Evolutionary conservation across 2,329 filamentous ascomycete species (phyloP), one percentile per base, ranked within the genome.

Genomic region (Leptographium lundbergii): DNA sequence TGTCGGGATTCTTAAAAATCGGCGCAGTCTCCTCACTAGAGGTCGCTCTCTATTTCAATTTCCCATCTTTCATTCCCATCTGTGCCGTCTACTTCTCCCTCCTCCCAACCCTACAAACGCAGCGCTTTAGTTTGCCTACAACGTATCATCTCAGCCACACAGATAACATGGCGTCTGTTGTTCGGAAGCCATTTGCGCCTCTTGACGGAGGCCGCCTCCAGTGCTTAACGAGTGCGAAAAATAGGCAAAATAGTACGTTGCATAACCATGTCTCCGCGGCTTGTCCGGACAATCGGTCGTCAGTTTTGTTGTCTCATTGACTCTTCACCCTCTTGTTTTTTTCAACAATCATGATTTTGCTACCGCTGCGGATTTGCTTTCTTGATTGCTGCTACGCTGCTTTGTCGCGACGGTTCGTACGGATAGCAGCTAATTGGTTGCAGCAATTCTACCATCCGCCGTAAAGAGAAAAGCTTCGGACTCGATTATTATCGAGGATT

Each of bases 121-220:
- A 9, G 22, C 11, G 17, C 24, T 52, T 29, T 52, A 17, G 24
- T 32, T 11, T 1, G 32, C 10, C 25, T 10, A 36, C 13, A 36
- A 11, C 34, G 34, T 13, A 47, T 19, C 1, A 22, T n/a, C 17
- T 47, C 19, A 22, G 10, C 17, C 19, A 17, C 24, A 9, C n/a
- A 24, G 22, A 19, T 9, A 56, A 67, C 67, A 84, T 84, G 80
- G 78, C 81, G 69, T 71, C 79, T 65, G 66, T 79, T 62, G 74
- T 77, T 62, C 82, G 88, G 67, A 86, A 89, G 73, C 88, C 88
- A 6, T 91, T 91, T 71, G 88, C 84, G 69, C 85, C 85, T 55
- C 77, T 91, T 58, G 82, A 88, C 69, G 79, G 78, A 65, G 75
- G 84, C 59, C 82, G 88, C 65, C 77, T 91, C 29, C 86, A 89